Conservation (phyloP, 208 protist species). For the Leishmania martiniquensis region DNA sequence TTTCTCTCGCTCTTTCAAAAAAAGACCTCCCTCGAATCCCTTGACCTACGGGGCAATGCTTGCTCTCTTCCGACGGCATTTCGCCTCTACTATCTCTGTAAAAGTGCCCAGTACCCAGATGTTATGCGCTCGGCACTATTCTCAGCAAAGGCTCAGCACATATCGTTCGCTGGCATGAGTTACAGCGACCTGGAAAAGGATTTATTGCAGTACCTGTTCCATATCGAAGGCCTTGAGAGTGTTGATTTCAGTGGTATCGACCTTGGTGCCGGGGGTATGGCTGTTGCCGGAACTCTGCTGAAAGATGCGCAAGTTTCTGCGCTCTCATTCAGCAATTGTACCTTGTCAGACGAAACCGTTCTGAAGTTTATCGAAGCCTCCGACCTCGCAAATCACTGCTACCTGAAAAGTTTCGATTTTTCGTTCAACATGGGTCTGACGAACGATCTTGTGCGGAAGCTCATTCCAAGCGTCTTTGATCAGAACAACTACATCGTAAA, state of each 20-base stretch:
- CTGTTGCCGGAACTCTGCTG: conserved; percentile 46
- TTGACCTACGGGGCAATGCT: conserved; percentile 54
- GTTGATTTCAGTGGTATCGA: conserved; percentile 65
- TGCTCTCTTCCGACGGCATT: conserved; percentile 45
- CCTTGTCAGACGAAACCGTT: conserved; percentile 50
- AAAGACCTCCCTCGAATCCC: conserved; percentile 24
- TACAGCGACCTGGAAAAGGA: conserved; percentile 67
- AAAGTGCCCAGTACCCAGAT: conserved; percentile 29
- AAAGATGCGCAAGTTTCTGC: conserved; percentile 50
- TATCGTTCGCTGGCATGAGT: conserved; percentile 51
- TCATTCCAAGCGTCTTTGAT: conserved; percentile 61
- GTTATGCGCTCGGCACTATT: conserved; percentile 55
- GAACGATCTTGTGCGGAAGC: conserved; percentile 47
- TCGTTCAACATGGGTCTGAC: conserved; percentile 57
- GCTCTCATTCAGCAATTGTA: conserved; percentile 52
- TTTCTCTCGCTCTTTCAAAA: conserved; percentile 58
- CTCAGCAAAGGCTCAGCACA: conserved; percentile 31
- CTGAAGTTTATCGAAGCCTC: conserved; percentile 51
- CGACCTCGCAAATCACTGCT: conserved; percentile 50
- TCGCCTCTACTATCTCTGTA: conserved; percentile 60
- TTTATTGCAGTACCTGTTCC: conserved; percentile 54
- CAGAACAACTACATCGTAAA: conserved; percentile 55
- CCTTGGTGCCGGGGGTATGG: conserved; percentile 45
- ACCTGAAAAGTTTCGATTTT: conserved; percentile 58
- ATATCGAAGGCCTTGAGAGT: conserved; percentile 40